phyloP scores from a whole-genome alignment of 2,329 filamentous ascomycete species.

The Leptographium wingfieldii region DNA sequence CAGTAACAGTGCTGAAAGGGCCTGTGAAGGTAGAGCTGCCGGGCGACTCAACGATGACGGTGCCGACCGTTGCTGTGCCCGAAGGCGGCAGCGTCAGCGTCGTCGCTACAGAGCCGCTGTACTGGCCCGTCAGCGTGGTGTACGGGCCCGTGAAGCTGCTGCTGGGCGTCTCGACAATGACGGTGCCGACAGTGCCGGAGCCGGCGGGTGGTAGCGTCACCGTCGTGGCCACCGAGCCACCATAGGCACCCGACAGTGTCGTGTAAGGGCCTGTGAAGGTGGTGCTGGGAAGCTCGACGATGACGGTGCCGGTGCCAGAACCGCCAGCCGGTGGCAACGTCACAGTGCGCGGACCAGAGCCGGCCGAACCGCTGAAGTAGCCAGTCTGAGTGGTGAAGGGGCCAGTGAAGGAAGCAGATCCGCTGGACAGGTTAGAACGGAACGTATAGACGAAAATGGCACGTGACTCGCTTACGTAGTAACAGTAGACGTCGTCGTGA shows the following conservation, averaged over 20 bases:
- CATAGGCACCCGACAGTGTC: not conserved
- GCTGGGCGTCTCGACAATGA: slow-evolving; percentile 3
- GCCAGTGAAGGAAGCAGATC: not conserved
- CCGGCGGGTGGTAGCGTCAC: slow-evolving; percentile 5
- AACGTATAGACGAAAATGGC: no score
- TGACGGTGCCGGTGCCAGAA: slow-evolving; percentile 38
- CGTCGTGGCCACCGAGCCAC: not conserved
- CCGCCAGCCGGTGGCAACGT: slow-evolving; percentile 12
- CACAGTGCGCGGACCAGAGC: not conserved
- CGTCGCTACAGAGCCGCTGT: not conserved
- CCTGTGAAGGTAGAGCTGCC: slow-evolving; percentile 1
- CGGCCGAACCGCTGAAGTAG: not conserved
- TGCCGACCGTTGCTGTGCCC: not conserved
- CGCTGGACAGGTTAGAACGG: not conserved
- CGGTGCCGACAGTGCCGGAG: not conserved
- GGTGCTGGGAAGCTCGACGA: not conserved
- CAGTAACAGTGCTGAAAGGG: slow-evolving; percentile 3
- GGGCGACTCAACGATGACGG: slow-evolving; percentile 2
- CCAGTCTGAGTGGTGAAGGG: slow-evolving; percentile 4
- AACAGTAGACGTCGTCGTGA: slow-evolving; percentile 7
- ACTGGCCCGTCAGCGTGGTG: not conserved
- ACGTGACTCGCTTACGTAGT: slow-evolving; percentile 4
- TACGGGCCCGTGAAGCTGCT: not conserved
- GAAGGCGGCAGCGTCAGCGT: not conserved
- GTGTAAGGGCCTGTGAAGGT: slow-evolving; percentile 5